phyloP scores from a whole-genome alignment of 2,329 filamentous ascomycete genomes.

The Trichoderma sp. region DNA sequence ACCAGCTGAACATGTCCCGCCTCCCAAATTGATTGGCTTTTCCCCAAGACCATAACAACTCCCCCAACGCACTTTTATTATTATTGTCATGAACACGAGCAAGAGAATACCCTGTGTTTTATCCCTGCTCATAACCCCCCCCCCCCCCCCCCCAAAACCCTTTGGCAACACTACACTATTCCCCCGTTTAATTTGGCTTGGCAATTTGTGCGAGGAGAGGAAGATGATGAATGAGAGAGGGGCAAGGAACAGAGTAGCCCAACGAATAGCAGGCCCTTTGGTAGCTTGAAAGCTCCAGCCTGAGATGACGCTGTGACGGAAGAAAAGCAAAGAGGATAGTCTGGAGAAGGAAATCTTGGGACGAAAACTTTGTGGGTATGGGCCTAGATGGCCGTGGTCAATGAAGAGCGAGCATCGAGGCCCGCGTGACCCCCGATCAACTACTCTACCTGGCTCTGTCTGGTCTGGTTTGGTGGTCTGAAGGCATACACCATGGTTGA shows the following conservation, averaged over 20 bases:
- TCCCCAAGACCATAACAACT: constrained; percentile 12
- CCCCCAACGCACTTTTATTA: constrained; percentile 10
- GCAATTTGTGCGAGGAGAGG: constrained; percentile 40
- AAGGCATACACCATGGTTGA: constrained; percentile 7
- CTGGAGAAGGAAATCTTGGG: constrained; percentile 29
- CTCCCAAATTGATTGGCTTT: constrained; percentile 16
- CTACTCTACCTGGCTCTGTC: background rate
- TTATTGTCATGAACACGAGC: constrained; percentile 21
- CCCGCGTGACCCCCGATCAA: constrained; percentile 9
- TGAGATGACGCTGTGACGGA: constrained; percentile 37
- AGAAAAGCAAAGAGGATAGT: constrained; percentile 20
- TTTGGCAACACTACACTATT: constrained; percentile 38
- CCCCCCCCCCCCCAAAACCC: constrained; percentile 33
- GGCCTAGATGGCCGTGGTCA: constrained; percentile 24
- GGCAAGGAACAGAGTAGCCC: constrained; percentile 24
- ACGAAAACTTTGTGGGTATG: constrained; percentile 25
- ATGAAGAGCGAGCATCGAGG: constrained; percentile 24
- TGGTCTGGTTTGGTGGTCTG: constrained; percentile 15
- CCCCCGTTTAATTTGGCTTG: constrained; percentile 42
- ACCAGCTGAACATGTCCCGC: constrained; percentile 5
- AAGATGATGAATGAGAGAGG: constrained; percentile 7
- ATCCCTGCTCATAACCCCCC: constrained; percentile 21
- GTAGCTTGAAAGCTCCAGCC: constrained; percentile 69
- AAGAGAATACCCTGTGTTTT: constrained; percentile 12
- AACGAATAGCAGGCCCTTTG: constrained; percentile 50